Evolutionary conservation across 352 stramenopile genomes (phyloP).

Genomic region (Globisporangium cystogenes): DNA sequence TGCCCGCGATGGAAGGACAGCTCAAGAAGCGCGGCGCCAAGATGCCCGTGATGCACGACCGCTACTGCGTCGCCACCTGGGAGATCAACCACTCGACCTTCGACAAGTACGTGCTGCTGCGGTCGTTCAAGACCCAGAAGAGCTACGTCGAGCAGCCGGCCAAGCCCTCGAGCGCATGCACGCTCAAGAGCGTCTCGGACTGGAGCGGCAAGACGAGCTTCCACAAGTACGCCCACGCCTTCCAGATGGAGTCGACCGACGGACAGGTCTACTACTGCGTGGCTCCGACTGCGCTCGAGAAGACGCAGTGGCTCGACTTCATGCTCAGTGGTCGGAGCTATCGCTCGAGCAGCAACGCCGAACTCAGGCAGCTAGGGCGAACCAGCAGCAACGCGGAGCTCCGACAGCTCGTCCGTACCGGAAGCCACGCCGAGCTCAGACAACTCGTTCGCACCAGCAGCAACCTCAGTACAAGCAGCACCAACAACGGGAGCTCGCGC

Average conservation of each 20-base stretch:
- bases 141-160: conserved; percentile 36
- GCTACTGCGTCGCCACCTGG: conserved; percentile 76
- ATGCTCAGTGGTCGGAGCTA: conserved; percentile 22
- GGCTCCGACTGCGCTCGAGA: conserved; percentile 37
- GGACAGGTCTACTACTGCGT: conserved; percentile 73
- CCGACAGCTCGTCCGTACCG: not conserved
- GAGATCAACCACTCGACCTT: conserved; percentile 31
- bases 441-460: not conserved
- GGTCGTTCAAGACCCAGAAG: conserved; percentile 55
- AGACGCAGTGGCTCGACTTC: conserved; percentile 62
- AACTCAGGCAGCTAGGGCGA: not conserved
- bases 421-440: not conserved
- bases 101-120: conserved; percentile 54
- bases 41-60: conserved; percentile 77
- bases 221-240: conserved; percentile 66
- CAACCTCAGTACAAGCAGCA: not conserved
- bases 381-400: conserved; percentile 1
- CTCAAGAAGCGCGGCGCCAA: conserved; percentile 70
- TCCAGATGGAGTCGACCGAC: conserved; percentile 65
- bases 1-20: conserved; percentile 42
- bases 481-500: not conserved
- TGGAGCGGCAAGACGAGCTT: conserved; percentile 78
- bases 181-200: conserved; percentile 67
- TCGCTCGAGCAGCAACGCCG: conserved; percentile 6
- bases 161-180: conserved; percentile 44